These are phyloP conservation scores for Trypanosoma theileri DNA, from an alignment of 208 protist genomes.

Conservation along the genomic window DNA sequence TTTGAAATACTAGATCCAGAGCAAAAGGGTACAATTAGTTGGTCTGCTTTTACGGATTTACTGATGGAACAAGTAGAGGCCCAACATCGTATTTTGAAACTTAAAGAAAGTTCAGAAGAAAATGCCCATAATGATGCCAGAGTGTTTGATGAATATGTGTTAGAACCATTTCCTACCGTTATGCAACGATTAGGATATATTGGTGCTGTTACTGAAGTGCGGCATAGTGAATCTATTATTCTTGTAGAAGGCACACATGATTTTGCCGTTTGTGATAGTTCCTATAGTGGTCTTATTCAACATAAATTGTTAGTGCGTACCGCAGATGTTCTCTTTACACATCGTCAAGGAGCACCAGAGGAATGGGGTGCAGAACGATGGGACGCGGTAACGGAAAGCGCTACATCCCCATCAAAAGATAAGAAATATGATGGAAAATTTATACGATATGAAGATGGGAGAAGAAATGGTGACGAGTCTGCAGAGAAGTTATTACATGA, in stretches of 20 bases:
- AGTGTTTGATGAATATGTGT: constrained; percentile 72
- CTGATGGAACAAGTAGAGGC: constrained; percentile 78
- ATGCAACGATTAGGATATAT: constrained; percentile 62
- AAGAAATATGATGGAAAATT: constrained; percentile 35
- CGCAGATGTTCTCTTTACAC: constrained; percentile 35
- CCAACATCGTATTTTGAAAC: constrained; percentile 49
- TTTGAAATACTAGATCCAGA: constrained; percentile 63
- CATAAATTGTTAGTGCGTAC: constrained; percentile 60
- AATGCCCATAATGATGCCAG: constrained; percentile 36
- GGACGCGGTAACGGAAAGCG: constrained; percentile 35
- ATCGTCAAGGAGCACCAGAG: constrained; percentile 22
- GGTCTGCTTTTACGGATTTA: constrained; percentile 65
- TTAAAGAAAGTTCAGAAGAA: constrained; percentile 46
- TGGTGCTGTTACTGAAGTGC: constrained; percentile 45
- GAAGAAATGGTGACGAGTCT: constrained; percentile 37
- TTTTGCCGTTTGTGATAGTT: constrained; percentile 74
- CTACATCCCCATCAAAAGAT: constrained; percentile 41
- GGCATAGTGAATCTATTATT: constrained; percentile 53
- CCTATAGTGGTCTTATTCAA: constrained; percentile 47
- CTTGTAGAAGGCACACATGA: constrained; percentile 62
- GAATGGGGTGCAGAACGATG: constrained; percentile 35
- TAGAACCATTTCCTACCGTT: constrained; percentile 55
- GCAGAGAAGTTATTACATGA: constrained; percentile 16
- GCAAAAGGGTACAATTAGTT: constrained; percentile 60
- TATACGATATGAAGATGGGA: constrained; percentile 63